A percentile compares a stretch with the other conserved stretches of the same genome.
phyloP scores from a whole-genome alignment of 1,139 yeast species.

The Geotrichum carabidarum region DNA sequence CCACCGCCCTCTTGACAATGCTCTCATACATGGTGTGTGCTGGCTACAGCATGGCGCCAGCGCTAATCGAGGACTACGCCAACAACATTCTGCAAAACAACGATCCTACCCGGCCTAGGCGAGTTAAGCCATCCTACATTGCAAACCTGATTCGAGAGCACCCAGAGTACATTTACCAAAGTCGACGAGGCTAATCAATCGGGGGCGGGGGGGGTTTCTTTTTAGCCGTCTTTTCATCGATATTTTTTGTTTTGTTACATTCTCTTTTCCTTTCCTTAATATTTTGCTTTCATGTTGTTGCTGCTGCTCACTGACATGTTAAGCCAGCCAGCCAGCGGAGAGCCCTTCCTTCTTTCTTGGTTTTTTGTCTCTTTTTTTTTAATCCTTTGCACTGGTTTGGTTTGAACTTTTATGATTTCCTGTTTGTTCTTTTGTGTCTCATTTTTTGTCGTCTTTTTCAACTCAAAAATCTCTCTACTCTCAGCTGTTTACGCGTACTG shows the following conservation, averaged over 20 bases:
- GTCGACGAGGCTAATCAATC: background rate
- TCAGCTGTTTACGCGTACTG: too few species aligned
- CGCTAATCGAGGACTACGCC: slow-evolving; percentile 10
- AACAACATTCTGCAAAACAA: slow-evolving; percentile 10
- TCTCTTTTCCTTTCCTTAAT: background rate
- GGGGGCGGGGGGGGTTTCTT: too few species aligned
- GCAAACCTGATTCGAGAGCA: background rate
- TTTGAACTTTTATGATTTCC: too few species aligned
- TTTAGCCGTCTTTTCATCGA: background rate
- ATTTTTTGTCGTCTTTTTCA: too few species aligned
- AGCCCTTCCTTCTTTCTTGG: too few species aligned
- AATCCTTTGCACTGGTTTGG: too few species aligned
- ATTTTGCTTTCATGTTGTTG: background rate
- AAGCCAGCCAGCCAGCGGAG: too few species aligned
- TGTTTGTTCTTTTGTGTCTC: too few species aligned
- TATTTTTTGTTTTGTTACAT: background rate
- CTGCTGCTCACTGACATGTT: background rate
- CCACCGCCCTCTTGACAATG: slow-evolving; percentile 7
- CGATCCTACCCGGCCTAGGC: background rate
- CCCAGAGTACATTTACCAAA: slow-evolving; percentile 1
- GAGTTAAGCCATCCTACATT: slow-evolving; percentile 6
- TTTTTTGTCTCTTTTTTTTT: too few species aligned
- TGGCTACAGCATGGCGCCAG: slow-evolving; percentile 8
- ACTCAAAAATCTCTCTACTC: too few species aligned
- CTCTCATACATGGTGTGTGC: slow-evolving; percentile 5